phyloP scores from a whole-genome alignment of 2,329 filamentous ascomycete species.

The Lasiodiplodia citricola region DNA sequence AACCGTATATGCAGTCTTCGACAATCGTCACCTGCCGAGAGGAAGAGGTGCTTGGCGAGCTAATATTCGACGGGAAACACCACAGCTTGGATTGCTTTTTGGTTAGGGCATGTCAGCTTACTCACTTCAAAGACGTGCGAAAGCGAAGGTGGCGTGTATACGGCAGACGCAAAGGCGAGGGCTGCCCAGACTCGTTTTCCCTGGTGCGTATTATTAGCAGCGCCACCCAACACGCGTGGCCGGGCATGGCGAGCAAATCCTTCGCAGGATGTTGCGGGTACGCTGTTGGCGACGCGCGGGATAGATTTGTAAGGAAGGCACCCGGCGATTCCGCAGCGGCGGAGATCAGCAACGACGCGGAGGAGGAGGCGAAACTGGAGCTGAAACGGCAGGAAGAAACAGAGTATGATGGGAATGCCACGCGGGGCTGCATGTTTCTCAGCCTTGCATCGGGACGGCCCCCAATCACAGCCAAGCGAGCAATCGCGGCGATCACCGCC shows the following conservation, averaged over 20 bases:
- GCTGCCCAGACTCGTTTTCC: background rate
- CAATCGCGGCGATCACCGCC: slow-evolving; percentile 17
- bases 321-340: background rate
- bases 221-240: slow-evolving; percentile 15
- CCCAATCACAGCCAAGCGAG: background rate
- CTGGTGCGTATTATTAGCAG: background rate
- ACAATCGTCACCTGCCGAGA: slow-evolving; percentile 4
- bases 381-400: background rate
- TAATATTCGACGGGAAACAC: background rate
- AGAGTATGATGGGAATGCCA: background rate
- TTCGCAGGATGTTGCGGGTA: background rate
- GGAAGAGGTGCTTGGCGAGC: background rate
- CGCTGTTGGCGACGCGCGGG: background rate
- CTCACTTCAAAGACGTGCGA: background rate
- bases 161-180: background rate
- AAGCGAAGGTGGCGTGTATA: slow-evolving; percentile 5
- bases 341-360: background rate
- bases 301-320: background rate
- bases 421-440: background rate
- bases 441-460: slow-evolving; percentile 18
- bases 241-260: background rate
- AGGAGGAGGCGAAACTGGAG: too few species aligned
- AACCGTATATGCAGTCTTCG: background rate
- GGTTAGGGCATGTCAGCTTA: slow-evolving; percentile 12
- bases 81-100: background rate